Evolutionary conservation across 192 early-diverging fungal genomes (phyloP), one percentile per base, ranked within the genome.

Genomic region (Coemansia umbellata): DNA sequence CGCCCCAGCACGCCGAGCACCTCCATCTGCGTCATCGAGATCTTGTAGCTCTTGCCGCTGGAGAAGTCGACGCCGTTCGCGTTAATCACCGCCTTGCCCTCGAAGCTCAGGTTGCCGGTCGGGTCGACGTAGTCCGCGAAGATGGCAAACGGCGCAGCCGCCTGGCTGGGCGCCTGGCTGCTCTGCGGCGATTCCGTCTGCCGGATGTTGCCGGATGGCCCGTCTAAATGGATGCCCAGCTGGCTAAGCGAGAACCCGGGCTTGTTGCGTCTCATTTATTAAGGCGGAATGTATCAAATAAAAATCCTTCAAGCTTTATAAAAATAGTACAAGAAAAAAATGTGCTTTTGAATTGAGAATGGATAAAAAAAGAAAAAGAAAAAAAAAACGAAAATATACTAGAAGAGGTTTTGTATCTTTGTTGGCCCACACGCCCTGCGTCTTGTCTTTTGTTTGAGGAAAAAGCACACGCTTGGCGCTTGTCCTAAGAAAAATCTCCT

Each of bases 21-120:
- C 31, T 80, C 57, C 43, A 97, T 77, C 37, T 97, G 90, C 40
- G 84, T 73, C 89, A 93, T 91, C 30, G 89, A 87, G 52, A 97
- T 93, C 39, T 81, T 84, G 68, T 94, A 95, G 55, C 82, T 84
- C 51, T 83, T 87, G 47, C 93, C 92, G 74, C 83, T 90, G 54
- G 80, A 84, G 65, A 97, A 97, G 69, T 97, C 87, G 21, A 97
- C 91, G 31, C 94, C 94, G 17, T 88, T 87, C 9, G 87, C 84
- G 66, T 91, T 89, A 47, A 97, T 74, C 24, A 92, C 84, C 9
- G 94, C 94, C 75, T 95, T 97, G 35, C 93, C 93, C 31, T 83
- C 79, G 62, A 97, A 97, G 59, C 87, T 91, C 51, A 97, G 80
- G 56, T 91, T 89, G 45, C 94, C 94, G 0, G 68, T 68, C 13